These are phyloP conservation scores for Aspergillus alliaceus DNA, from an alignment of 2,329 filamentous ascomycete species.

Conservation along the genomic window DNA sequence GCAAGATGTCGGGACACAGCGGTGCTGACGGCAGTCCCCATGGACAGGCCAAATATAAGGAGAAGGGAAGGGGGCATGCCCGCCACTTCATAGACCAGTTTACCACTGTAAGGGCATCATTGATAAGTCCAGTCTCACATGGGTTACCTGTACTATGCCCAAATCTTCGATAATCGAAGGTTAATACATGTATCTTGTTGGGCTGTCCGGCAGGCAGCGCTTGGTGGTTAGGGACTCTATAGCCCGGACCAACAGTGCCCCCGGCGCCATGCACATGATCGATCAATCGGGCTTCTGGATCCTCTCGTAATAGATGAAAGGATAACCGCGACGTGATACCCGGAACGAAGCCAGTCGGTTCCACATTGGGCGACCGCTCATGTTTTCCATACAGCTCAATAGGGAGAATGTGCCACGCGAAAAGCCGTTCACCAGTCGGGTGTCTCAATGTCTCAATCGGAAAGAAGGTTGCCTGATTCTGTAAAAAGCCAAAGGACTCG, in stretches of 20 bases:
- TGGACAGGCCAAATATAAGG: slow-evolving; percentile 59
- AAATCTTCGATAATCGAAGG: slow-evolving; percentile 55
- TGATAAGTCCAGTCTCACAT: slow-evolving; percentile 56
- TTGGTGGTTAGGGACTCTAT: slow-evolving; percentile 57
- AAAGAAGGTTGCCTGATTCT: slow-evolving; percentile 53
- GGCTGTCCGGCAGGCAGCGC: slow-evolving; percentile 43
- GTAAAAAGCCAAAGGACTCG: slow-evolving; percentile 51
- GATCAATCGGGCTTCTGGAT: slow-evolving; percentile 47
- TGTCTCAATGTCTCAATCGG: slow-evolving; percentile 44
- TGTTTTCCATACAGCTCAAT: slow-evolving; percentile 47
- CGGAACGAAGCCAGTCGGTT: slow-evolving; percentile 35
- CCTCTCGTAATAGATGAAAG: slow-evolving; percentile 48
- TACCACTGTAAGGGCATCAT: slow-evolving; percentile 54
- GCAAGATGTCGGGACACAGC: slow-evolving; percentile 48
- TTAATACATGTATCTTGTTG: slow-evolving; percentile 56
- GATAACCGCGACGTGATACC: slow-evolving; percentile 38
- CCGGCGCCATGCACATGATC: slow-evolving; percentile 57
- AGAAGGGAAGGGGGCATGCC: slow-evolving; percentile 56
- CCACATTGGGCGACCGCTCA: slow-evolving; percentile 40
- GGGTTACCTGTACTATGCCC: slow-evolving; percentile 55
- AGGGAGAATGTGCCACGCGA: slow-evolving; percentile 54
- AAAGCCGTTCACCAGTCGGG: slow-evolving; percentile 42
- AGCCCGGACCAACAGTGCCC: slow-evolving; percentile 58
- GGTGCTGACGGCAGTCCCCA: slow-evolving; percentile 56
- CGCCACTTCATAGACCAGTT: slow-evolving; percentile 57